Conservation (phyloP, 345 rosid genomes). For the Murraya paniculata region DNA sequence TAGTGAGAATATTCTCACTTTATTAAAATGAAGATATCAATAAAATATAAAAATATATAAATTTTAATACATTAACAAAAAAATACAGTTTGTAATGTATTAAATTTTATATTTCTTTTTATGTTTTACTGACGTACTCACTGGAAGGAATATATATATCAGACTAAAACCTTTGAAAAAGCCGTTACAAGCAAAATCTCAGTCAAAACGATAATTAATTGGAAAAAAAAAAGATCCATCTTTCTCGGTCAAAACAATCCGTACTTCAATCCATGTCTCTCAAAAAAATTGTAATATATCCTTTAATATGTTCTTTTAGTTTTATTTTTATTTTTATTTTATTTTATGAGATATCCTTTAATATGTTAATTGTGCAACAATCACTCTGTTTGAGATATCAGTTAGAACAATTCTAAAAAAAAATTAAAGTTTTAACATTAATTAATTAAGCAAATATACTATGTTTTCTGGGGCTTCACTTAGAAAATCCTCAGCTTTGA, state of each 20-base stretch:
- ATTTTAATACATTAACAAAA: too few relatives aligned
- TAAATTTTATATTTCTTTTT: too few relatives aligned
- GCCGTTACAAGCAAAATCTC: conserved; percentile 9
- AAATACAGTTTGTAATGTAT: too few relatives aligned
- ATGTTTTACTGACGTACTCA: too few relatives aligned
- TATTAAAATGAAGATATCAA: too few relatives aligned
- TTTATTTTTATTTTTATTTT: too few relatives aligned
- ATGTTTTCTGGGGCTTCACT: conserved; percentile 34
- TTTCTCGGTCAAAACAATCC: conserved; percentile 26
- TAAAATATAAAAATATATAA: too few relatives aligned
- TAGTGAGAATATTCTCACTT: too few relatives aligned
- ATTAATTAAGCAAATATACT: background rate
- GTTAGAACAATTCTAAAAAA: background rate
- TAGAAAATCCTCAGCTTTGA: conserved; percentile 21
- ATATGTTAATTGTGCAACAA: background rate
- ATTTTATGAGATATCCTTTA: background rate
- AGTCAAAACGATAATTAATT: background rate
- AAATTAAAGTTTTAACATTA: background rate
- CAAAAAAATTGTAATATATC: background rate
- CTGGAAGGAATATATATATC: too few relatives aligned
- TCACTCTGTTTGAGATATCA: background rate
- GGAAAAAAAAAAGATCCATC: background rate
- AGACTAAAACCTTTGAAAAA: background rate
- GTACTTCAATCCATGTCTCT: conserved; percentile 1
- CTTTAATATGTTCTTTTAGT: background rate